phyloP scores from a whole-genome alignment of 768 basidiomycete genomes.

The Termitomyces sp. region DNA sequence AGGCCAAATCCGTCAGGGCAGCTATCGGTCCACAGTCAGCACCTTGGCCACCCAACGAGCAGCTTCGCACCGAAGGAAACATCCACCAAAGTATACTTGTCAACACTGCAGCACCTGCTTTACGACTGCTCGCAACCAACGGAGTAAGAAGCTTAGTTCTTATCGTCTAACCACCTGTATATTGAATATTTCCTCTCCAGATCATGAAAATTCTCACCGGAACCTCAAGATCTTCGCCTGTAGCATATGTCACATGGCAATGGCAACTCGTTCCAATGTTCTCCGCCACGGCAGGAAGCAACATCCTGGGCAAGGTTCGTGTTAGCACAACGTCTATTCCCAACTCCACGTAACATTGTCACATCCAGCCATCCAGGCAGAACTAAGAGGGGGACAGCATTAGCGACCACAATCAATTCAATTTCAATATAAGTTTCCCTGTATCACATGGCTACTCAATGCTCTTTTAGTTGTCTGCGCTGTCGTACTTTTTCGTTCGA shows the following conservation, averaged over 20 bases:
- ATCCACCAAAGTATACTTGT: not conserved
- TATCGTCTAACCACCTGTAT: not conserved
- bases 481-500: not conserved
- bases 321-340: not conserved
- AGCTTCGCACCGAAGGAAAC: slow-evolving; percentile 7
- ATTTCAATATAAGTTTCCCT: not conserved
- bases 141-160: not conserved
- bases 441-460: too few species aligned
- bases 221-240: slow-evolving; percentile 13
- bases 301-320: slow-evolving; percentile 9
- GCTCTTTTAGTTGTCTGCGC: not conserved
- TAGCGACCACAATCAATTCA: not conserved
- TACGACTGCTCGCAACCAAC: slow-evolving; percentile 6
- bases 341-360: not conserved
- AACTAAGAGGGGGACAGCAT: too few species aligned
- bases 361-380: not conserved
- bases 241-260: slow-evolving; percentile 4
- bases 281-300: slow-evolving; percentile 7
- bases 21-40: not conserved
- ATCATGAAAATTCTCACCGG: slow-evolving; percentile 16
- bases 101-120: not conserved
- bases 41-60: slow-evolving; percentile 1
- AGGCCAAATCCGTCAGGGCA: not conserved
- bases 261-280: slow-evolving; percentile 14
- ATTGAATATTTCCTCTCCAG: not conserved